Conservation (phyloP, 1,284 basidiomycete species). For the Pterulicium gracile region DNA sequence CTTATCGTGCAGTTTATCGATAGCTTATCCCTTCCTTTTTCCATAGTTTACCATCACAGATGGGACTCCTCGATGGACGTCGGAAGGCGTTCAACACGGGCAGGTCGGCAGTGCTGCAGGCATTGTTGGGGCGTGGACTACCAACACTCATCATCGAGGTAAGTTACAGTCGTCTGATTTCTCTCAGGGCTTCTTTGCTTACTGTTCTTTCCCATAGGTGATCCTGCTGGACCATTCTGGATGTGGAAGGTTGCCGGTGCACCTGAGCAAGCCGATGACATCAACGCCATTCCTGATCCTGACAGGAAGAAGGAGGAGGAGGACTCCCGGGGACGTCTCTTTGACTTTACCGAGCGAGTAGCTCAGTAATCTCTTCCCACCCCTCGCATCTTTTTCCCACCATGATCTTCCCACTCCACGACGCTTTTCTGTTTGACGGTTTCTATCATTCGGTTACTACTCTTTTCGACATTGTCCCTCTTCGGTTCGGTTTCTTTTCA, state of each 20-base stretch:
- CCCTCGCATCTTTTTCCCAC: not conserved
- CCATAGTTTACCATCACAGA: constrained; percentile 13
- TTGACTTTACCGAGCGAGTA: not conserved
- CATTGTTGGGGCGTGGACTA: constrained; percentile 56
- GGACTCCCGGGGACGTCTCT: not conserved
- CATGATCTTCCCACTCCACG: not conserved
- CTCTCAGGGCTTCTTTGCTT: not conserved
- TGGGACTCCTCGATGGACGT: constrained; percentile 14
- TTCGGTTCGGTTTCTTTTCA: not conserved
- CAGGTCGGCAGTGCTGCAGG: constrained; percentile 50
- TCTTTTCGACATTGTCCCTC: too few species aligned
- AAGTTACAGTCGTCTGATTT: constrained; percentile 10
- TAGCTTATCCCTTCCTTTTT: constrained; percentile 16
- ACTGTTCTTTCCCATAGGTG: constrained; percentile 24
- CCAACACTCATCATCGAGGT: constrained; percentile 48
- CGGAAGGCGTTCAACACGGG: constrained; percentile 56
- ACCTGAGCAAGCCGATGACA: constrained; percentile 1
- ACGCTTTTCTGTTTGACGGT: not conserved
- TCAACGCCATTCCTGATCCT: not conserved
- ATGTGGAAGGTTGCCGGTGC: constrained; percentile 38
- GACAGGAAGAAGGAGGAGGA: not conserved
- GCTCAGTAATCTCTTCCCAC: not conserved
- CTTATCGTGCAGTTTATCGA: not conserved
- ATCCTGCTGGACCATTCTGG: constrained; percentile 58
- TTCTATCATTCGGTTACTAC: not conserved